Percentiles rank a stretch among this genome's conserved stretches.
These are phyloP conservation scores for Cercospora sp. DNA, from an alignment of 2,329 filamentous ascomycete genomes.

Conservation along the genomic window DNA sequence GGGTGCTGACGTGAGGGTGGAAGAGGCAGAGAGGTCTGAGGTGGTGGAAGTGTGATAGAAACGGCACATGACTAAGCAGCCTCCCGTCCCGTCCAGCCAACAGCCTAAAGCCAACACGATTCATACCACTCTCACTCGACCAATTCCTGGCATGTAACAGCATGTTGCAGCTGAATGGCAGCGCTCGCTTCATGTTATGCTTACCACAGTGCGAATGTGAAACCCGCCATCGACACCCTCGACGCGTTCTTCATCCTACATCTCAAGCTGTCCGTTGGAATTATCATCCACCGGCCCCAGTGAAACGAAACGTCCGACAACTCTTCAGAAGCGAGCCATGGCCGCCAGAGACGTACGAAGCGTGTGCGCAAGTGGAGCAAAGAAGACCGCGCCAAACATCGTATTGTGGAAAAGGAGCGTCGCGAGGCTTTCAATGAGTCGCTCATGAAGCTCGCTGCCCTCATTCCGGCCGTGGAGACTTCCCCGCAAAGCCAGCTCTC, in stretches of 20 bases:
- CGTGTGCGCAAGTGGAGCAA: conserved; percentile 12
- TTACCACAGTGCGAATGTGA: neutral
- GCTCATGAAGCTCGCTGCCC: conserved; percentile 18
- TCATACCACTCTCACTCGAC: neutral
- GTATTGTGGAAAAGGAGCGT: conserved; percentile 20
- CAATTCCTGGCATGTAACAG: neutral
- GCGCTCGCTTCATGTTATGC: neutral
- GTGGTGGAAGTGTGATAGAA: neutral
- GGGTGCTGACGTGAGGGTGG: neutral
- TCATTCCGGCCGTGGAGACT: conserved; percentile 18
- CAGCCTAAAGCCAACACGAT: neutral
- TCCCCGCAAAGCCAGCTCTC: conserved; percentile 22
- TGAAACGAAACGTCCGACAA: neutral
- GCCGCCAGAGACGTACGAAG: conserved; percentile 4
- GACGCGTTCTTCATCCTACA: neutral
- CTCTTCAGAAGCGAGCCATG: neutral
- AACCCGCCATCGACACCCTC: neutral
- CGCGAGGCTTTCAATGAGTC: conserved; percentile 24
- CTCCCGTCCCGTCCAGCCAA: neutral
- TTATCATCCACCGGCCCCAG: neutral
- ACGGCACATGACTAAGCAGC: neutral
- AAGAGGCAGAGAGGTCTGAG: neutral
- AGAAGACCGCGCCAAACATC: conserved; percentile 19
- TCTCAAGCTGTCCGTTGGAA: neutral
- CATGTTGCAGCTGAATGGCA: neutral